A percentile compares a stretch with the other conserved stretches of the same genome.
Conservation (phyloP, 768 basidiomycete species). For the Roridomyces roridus region DNA sequence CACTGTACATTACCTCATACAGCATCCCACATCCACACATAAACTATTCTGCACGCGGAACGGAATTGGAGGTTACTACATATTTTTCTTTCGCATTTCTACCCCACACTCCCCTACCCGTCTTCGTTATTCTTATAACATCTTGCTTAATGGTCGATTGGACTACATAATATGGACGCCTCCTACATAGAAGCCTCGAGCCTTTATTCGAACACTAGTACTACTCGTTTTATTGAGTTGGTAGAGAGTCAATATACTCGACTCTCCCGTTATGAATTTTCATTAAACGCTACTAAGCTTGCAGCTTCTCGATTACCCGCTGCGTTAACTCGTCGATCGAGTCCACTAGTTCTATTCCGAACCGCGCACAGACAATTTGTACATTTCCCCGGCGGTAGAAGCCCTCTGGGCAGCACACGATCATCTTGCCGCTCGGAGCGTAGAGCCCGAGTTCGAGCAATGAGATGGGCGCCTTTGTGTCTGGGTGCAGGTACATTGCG, state of each 20-base stretch:
- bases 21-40: neutral
- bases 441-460: slow-evolving; percentile 15
- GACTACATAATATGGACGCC: neutral
- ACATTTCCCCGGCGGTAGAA: slow-evolving; percentile 16
- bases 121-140: slow-evolving; percentile 7
- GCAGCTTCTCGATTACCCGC: slow-evolving; percentile 33
- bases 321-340: neutral
- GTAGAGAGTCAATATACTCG: too few relatives aligned
- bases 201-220: neutral
- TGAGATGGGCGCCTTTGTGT: slow-evolving; percentile 13
- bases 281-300: slow-evolving; percentile 65
- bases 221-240: neutral
- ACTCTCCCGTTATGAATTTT: too few relatives aligned
- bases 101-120: neutral
- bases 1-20: slow-evolving; percentile 19
- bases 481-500: slow-evolving; percentile 12
- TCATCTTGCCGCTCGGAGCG: slow-evolving; percentile 7
- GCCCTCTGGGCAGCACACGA: slow-evolving; percentile 15
- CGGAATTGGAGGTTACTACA: too few relatives aligned
- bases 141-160: slow-evolving; percentile 20
- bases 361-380: slow-evolving; percentile 8
- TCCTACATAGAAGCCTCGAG: slow-evolving; percentile 1
- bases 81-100: slow-evolving; percentile 7
- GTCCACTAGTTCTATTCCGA: neutral
- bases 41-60: too few relatives aligned